These are phyloP conservation scores for Peronospora belbahrii DNA, from an alignment of 352 stramenopile species.

Conservation along the genomic window DNA sequence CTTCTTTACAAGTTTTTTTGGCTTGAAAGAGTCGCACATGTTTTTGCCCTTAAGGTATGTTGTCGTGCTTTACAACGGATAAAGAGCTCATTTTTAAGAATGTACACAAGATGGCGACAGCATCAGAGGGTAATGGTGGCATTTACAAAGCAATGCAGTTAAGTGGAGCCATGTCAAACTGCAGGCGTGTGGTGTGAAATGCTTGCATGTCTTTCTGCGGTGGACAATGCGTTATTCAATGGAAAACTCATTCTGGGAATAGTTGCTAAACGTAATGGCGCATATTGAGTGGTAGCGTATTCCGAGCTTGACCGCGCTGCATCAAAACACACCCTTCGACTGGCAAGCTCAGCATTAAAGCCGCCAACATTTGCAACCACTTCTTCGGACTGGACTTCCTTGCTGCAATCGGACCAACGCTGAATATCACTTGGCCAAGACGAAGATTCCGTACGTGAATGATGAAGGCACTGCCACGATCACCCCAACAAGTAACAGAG, in stretches of 20 bases:
- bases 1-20: constrained; percentile 92
- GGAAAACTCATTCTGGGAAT: constrained; percentile 89
- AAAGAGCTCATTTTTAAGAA: constrained; percentile 95
- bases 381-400: constrained; percentile 87
- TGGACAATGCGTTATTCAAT: constrained; percentile 98
- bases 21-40: constrained; percentile 80
- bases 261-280: constrained; percentile 73
- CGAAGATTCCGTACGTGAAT: constrained; percentile 94
- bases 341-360: constrained; percentile 89
- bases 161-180: constrained; percentile 86
- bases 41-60: constrained; percentile 91
- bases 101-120: constrained; percentile 71
- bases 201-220: constrained; percentile 94
- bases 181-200: constrained; percentile 81
- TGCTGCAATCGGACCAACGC: constrained; percentile 88
- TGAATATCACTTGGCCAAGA: constrained; percentile 95
- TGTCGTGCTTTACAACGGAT: constrained; percentile 91
- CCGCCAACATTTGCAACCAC: constrained; percentile 99
- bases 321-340: constrained; percentile 53
- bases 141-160: constrained; percentile 89
- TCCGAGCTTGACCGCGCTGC: constrained; percentile 88
- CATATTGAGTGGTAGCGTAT: constrained; percentile 95
- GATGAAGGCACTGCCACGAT: constrained; percentile 74
- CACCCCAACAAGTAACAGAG: constrained; percentile 83
- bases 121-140: constrained; percentile 96